phyloP scores from a whole-genome alignment of 129 eudicot genomes.

The Lactuca saligna region DNA sequence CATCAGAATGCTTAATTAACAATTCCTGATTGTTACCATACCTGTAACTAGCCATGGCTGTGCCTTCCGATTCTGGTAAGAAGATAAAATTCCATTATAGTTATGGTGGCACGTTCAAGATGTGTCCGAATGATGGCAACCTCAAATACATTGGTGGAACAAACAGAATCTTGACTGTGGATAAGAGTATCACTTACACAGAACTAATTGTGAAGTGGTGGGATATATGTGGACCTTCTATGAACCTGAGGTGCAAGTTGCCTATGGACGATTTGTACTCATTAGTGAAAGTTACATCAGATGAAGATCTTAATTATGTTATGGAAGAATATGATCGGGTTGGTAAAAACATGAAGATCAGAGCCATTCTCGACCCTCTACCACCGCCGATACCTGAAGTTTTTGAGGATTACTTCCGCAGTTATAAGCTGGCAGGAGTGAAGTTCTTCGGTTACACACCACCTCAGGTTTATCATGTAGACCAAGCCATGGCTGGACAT shows the following conservation, averaged over 20 bases:
- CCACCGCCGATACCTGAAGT: background rate
- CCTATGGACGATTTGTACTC: background rate
- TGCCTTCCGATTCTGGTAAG: background rate
- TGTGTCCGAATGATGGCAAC: background rate
- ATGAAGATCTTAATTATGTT: background rate
- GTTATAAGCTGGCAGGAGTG: background rate
- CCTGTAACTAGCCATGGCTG: background rate
- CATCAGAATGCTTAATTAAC: too few relatives aligned
- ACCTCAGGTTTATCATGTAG: background rate
- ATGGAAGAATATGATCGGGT: background rate
- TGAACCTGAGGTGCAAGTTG: background rate
- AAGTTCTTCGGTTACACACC: background rate
- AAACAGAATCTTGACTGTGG: background rate
- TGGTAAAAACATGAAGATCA: constrained; percentile 1
- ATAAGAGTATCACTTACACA: background rate
- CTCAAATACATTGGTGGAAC: constrained; percentile 10
- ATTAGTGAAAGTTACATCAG: background rate
- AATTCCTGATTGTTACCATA: too few relatives aligned
- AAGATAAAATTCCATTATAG: constrained; percentile 10
- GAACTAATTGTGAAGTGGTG: background rate
- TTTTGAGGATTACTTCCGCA: background rate
- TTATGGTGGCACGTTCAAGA: constrained; percentile 5
- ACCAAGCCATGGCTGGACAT: background rate
- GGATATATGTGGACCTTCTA: background rate
- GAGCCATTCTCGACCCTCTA: background rate